Percentiles rank a stretch among this genome's conserved stretches.
Conservation (phyloP, 306 rosid genomes). For the Luffa acutangula region DNA sequence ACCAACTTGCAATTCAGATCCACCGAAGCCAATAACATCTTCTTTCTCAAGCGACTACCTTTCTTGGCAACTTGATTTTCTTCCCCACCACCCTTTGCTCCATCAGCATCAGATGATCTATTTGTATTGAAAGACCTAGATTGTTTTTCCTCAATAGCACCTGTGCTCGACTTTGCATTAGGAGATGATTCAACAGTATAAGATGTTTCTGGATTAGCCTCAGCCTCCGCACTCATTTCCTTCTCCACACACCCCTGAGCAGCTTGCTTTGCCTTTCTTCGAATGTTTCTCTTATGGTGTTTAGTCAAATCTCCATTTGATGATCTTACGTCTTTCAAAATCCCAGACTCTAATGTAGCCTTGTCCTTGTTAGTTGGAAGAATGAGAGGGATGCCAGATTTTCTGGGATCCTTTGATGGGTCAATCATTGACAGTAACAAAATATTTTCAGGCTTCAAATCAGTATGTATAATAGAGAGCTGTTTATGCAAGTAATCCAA, state of each 20-base stretch:
- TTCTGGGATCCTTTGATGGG: slow-evolving; percentile 73
- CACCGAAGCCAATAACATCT: slow-evolving; percentile 57
- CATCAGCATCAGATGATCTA: slow-evolving; percentile 24
- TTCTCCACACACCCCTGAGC: slow-evolving; percentile 69
- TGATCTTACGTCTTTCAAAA: slow-evolving; percentile 37
- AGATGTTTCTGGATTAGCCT: slow-evolving; percentile 37
- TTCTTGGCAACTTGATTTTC: slow-evolving; percentile 40
- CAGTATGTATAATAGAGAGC: slow-evolving; percentile 92
- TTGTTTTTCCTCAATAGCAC: slow-evolving; percentile 32
- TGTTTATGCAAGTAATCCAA: slow-evolving; percentile 90
- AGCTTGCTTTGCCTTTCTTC: slow-evolving; percentile 88
- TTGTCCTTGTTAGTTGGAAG: slow-evolving; percentile 52
- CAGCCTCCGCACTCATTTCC: slow-evolving; percentile 47
- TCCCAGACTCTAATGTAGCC: slow-evolving; percentile 34
- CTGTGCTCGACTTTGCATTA: slow-evolving; percentile 27
- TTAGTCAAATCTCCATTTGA: slow-evolving; percentile 61
- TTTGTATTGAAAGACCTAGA: slow-evolving; percentile 34
- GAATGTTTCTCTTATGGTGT: slow-evolving; percentile 80
- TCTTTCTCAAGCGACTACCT: slow-evolving; percentile 61
- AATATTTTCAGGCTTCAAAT: slow-evolving; percentile 88
- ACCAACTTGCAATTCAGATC: slow-evolving; percentile 88
- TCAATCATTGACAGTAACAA: slow-evolving; percentile 68
- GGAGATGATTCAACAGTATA: slow-evolving; percentile 46
- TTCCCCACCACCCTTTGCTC: slow-evolving; percentile 23
- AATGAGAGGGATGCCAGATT: slow-evolving; percentile 52